Conservation (phyloP, 768 basidiomycete species). For the Psilocybe cubensis region DNA sequence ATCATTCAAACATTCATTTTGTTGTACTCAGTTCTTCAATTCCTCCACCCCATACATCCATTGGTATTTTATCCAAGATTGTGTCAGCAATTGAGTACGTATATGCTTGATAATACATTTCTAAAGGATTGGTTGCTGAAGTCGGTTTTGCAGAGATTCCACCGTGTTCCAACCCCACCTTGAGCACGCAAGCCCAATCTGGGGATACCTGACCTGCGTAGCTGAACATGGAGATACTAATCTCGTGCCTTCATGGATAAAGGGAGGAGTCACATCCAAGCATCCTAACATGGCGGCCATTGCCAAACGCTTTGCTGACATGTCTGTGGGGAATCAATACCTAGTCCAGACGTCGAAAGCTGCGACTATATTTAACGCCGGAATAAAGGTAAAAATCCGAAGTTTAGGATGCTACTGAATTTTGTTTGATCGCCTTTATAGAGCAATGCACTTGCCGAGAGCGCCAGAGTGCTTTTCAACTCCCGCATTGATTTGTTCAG, state of each 20-base stretch:
- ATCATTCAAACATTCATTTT: neutral
- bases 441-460: conserved; percentile 33
- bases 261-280: conserved; percentile 18
- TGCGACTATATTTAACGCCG: conserved; percentile 31
- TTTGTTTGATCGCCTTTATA: conserved; percentile 4
- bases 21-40: conserved; percentile 26
- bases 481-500: conserved; percentile 32
- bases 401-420: neutral
- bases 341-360: conserved; percentile 34
- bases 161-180: conserved; percentile 27
- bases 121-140: neutral
- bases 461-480: conserved; percentile 29
- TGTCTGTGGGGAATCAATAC: conserved; percentile 25
- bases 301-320: conserved; percentile 26
- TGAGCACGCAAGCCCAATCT: conserved; percentile 27
- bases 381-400: conserved; percentile 25
- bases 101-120: neutral
- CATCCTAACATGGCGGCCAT: conserved; percentile 25
- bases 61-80: conserved; percentile 35
- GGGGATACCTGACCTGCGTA: conserved; percentile 30
- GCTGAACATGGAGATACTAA: conserved; percentile 24
- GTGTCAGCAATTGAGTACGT: conserved; percentile 30
- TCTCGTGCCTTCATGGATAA: conserved; percentile 28
- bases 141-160: conserved; percentile 24
- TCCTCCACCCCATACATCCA: conserved; percentile 29